phyloP scores from a whole-genome alignment of 176 grass and related monocot genomes.

The Tuctoria greenei region DNA sequence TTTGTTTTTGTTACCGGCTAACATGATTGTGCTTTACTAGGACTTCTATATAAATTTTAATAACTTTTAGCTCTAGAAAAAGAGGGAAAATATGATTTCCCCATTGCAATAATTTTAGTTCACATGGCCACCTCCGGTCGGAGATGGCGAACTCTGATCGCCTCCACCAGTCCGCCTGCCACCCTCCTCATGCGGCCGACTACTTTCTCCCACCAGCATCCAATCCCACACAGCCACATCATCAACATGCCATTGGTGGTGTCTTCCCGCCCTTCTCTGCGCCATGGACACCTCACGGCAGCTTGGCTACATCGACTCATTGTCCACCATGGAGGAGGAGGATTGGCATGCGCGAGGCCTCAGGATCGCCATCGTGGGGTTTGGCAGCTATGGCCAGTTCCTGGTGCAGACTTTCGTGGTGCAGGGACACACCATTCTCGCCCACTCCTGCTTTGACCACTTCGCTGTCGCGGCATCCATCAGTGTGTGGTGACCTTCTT shows the following conservation, averaged over 20 bases:
- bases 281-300: conserved; percentile 26
- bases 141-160: conserved; percentile 32
- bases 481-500: conserved; percentile 55
- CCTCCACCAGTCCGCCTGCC: conserved; percentile 15
- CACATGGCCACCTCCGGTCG: not conserved
- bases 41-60: too few relatives aligned
- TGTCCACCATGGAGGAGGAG: conserved; percentile 12
- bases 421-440: conserved; percentile 77
- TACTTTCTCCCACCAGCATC: not conserved
- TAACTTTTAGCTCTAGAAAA: too few relatives aligned
- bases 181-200: not conserved
- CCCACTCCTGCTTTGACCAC: conserved; percentile 73
- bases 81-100: too few relatives aligned
- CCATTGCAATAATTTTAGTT: too few relatives aligned
- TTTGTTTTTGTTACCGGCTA: too few relatives aligned
- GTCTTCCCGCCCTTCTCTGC: conserved; percentile 3
- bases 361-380: conserved; percentile 82
- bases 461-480: conserved; percentile 48
- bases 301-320: not conserved
- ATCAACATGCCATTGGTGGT: conserved; percentile 5
- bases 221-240: not conserved
- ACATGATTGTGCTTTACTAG: too few relatives aligned
- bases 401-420: conserved; percentile 44
- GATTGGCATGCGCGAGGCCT: conserved; percentile 24
- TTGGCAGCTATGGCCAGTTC: conserved; percentile 83